Conservation (phyloP, 805 yeast genomes). For the Lachancea thermotolerans region DNA sequence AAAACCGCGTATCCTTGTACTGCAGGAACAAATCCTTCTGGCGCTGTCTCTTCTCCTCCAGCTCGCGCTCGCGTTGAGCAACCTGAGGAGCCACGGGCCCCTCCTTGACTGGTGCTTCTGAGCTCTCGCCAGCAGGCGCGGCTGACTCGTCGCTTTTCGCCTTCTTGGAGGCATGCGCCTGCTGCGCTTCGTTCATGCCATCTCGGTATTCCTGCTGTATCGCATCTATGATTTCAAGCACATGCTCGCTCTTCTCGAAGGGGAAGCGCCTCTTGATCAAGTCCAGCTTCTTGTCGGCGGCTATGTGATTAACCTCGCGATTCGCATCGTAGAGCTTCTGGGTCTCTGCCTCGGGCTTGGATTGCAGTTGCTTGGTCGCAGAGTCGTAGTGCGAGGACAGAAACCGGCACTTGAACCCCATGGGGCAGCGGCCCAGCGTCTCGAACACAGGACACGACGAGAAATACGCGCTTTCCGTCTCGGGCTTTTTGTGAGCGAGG, state of each 20-base stretch:
- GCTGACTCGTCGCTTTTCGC: conserved; percentile 23
- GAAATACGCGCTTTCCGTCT: conserved; percentile 49
- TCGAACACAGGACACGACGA: conserved; percentile 69
- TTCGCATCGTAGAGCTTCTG: conserved; percentile 28
- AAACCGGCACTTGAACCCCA: conserved; percentile 92
- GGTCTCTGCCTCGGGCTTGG: conserved; percentile 37
- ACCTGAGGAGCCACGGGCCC: conserved; percentile 26
- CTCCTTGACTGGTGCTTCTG: background rate
- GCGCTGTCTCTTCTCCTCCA: conserved; percentile 29
- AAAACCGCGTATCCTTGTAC: conserved; percentile 74
- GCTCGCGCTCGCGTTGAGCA: conserved; percentile 22
- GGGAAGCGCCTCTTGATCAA: conserved; percentile 48
- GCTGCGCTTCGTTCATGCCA: conserved; percentile 29
- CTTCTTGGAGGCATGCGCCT: conserved; percentile 32
- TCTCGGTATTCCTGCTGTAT: conserved; percentile 36
- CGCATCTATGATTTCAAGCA: conserved; percentile 59
- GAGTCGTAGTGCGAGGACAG: conserved; percentile 58
- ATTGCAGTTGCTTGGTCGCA: conserved; percentile 33
- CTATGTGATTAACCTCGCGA: conserved; percentile 59
- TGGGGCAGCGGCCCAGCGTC: conserved; percentile 84
- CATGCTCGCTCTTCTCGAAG: conserved; percentile 50
- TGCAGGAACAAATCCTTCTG: conserved; percentile 26
- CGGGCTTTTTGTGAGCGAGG: conserved; percentile 58
- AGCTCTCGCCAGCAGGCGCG: no score
- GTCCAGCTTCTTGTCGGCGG: conserved; percentile 33